Evolutionary conservation across 345 rosid genomes (phyloP).

Genomic region (Schrenkiella parvula): DNA sequence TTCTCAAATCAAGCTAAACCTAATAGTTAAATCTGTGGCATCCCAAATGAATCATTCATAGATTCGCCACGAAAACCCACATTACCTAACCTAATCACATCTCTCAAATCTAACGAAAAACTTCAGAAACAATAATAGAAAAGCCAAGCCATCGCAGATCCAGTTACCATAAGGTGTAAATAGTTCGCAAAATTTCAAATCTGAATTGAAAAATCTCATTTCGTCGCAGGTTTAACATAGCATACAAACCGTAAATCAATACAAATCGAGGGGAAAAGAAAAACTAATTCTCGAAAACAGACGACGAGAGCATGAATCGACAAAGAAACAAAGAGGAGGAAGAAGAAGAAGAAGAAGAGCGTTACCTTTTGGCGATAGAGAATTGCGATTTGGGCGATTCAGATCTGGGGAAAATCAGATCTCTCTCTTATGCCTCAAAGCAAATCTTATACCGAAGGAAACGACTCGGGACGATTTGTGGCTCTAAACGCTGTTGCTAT

Average conservation of each 20-base stretch:
- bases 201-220: background rate
- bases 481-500: background rate
- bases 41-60: background rate
- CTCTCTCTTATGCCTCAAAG: background rate
- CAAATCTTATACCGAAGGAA: slow-evolving; percentile 8
- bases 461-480: slow-evolving; percentile 19
- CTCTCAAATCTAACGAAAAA: background rate
- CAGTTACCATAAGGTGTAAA: background rate
- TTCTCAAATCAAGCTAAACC: background rate
- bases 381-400: background rate
- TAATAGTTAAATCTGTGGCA: background rate
- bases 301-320: background rate
- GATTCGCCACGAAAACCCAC: background rate
- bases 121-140: background rate
- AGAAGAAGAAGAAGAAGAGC: background rate
- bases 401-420: slow-evolving; percentile 16
- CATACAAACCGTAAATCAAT: background rate
- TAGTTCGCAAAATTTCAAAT: background rate
- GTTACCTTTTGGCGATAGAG: slow-evolving; percentile 16
- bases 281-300: background rate
- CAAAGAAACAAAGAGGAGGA: background rate
- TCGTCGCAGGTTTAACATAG: background rate
- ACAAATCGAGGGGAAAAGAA: background rate
- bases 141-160: background rate
- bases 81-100: background rate